Conservation (phyloP, 2,329 filamentous ascomycete genomes). For the Epichloe hybrida region DNA sequence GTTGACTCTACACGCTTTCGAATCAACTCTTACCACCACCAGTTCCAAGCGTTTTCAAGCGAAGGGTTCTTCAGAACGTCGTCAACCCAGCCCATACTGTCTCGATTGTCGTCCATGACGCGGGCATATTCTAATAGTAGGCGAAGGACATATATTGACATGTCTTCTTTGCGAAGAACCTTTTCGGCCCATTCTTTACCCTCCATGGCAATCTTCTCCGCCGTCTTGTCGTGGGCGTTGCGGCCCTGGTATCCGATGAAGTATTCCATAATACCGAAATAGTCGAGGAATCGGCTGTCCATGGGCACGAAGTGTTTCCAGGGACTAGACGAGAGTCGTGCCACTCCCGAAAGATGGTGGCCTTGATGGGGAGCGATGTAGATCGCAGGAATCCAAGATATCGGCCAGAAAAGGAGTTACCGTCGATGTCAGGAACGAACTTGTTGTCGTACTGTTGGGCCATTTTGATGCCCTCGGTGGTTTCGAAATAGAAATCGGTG, state of each 20-base stretch:
- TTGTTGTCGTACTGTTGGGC: conserved; percentile 47
- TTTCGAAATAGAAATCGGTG: conserved; percentile 31
- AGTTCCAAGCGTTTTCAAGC: conserved; percentile 18
- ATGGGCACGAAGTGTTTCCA: conserved; percentile 77
- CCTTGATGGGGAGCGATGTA: conserved; percentile 61
- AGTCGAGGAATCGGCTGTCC: conserved; percentile 59
- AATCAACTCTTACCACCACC: conserved; percentile 10
- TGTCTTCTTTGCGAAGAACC: conserved; percentile 57
- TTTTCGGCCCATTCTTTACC: conserved; percentile 56
- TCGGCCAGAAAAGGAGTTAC: conserved; percentile 56
- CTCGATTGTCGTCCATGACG: conserved; percentile 36
- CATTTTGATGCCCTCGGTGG: conserved; percentile 27
- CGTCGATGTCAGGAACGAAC: conserved; percentile 65
- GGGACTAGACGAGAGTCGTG: conserved; percentile 57
- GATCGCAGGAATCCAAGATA: conserved; percentile 57
- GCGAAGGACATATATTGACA: conserved; percentile 56
- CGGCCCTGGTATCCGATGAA: conserved; percentile 47
- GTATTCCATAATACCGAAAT: conserved; percentile 61
- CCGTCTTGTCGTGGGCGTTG: conserved; percentile 40
- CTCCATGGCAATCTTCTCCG: conserved; percentile 48
- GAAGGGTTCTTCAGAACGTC: conserved; percentile 28
- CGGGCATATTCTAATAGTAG: conserved; percentile 51
- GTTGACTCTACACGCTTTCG: neutral
- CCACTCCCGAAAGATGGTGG: conserved; percentile 69
- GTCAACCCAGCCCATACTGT: conserved; percentile 41